phyloP scores from a whole-genome alignment of 768 basidiomycete genomes.

The Trametes meyenii region DNA sequence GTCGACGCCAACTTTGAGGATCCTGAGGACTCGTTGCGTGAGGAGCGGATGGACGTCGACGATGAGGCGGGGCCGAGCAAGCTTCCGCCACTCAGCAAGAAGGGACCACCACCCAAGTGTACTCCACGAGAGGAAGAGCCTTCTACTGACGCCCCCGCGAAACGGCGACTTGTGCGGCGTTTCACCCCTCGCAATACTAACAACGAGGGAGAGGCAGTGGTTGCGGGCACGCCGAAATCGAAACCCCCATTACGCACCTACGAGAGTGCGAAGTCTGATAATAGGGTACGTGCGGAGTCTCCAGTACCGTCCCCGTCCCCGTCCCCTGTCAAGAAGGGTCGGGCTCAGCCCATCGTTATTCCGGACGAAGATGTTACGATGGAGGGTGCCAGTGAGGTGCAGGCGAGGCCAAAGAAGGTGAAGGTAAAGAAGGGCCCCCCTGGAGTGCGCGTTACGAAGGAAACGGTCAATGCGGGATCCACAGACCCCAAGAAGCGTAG shows the following conservation, averaged over 20 bases:
- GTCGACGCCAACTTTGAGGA: conserved; percentile 19
- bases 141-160: neutral
- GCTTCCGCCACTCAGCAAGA: conserved; percentile 5
- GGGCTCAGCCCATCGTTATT: neutral
- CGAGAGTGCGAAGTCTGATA: conserved; percentile 7
- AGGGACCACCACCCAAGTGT: conserved; percentile 5
- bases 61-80: conserved; percentile 21
- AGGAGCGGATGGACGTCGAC: conserved; percentile 27
- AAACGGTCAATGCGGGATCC: neutral
- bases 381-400: conserved; percentile 12
- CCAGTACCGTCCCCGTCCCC: conserved; percentile 1
- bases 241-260: conserved; percentile 10
- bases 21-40: conserved; percentile 14
- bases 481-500: conserved; percentile 6
- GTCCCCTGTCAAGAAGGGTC: conserved; percentile 9
- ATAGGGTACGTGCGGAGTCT: neutral
- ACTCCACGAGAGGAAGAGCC: neutral
- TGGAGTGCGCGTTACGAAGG: conserved; percentile 12
- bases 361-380: conserved; percentile 4
- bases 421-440: conserved; percentile 11
- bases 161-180: conserved; percentile 18
- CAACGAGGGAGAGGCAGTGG: conserved; percentile 10
- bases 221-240: neutral
- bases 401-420: neutral
- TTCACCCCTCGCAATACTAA: conserved; percentile 16